A percentile compares a stretch with the other conserved stretches of the same genome.
These are phyloP conservation scores for Aeschynomene evenia DNA, from an alignment of 306 rosid genomes.

Conservation along the genomic window DNA sequence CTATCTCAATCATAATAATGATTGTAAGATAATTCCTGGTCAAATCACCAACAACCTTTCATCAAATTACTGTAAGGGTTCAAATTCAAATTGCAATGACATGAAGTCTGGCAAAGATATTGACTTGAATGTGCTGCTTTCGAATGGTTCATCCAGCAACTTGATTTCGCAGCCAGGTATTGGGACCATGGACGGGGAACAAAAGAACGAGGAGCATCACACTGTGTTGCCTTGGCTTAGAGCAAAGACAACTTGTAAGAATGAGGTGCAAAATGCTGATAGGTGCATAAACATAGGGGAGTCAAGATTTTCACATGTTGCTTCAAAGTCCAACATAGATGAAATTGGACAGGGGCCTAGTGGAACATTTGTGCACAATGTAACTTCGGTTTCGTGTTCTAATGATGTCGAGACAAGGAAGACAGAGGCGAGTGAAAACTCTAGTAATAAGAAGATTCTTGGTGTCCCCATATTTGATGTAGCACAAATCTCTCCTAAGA, in stretches of 20 bases:
- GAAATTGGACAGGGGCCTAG: constrained; percentile 45
- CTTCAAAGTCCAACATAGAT: constrained; percentile 36
- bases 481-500: constrained; percentile 50
- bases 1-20: constrained; percentile 46
- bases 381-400: constrained; percentile 42
- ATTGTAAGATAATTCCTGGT: constrained; percentile 44
- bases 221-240: constrained; percentile 71
- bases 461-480: constrained; percentile 67
- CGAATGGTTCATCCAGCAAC: constrained; percentile 52
- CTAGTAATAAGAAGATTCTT: constrained; percentile 52
- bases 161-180: constrained; percentile 35
- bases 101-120: constrained; percentile 56
- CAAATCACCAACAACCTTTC: constrained; percentile 40
- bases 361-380: constrained; percentile 39
- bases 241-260: constrained; percentile 47
- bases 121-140: constrained; percentile 66
- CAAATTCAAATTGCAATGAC: constrained; percentile 49
- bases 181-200: constrained; percentile 45
- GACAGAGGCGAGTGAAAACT: constrained; percentile 47
- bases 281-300: constrained; percentile 43
- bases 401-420: constrained; percentile 46
- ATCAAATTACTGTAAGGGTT: constrained; percentile 44
- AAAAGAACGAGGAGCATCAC: constrained; percentile 50
- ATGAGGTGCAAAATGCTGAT: constrained; percentile 43
- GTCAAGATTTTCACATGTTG: constrained; percentile 41